These are phyloP conservation scores for Yamadazyma diospyri DNA, from an alignment of 1,139 yeast species.

Conservation along the genomic window DNA sequence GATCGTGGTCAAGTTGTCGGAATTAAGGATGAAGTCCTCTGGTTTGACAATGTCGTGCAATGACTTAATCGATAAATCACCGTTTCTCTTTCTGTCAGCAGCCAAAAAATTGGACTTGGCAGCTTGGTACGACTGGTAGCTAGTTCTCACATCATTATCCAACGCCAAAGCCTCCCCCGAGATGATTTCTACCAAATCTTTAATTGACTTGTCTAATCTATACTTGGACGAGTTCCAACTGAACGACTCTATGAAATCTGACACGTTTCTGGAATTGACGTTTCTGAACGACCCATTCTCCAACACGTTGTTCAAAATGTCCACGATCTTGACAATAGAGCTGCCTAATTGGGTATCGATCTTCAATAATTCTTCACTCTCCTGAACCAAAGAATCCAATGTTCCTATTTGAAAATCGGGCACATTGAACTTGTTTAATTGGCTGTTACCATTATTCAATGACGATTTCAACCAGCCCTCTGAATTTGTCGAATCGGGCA, in stretches of 20 bases:
- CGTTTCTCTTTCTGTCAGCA: constrained; percentile 89
- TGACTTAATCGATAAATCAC: constrained; percentile 88
- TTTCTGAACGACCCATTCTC: constrained; percentile 31
- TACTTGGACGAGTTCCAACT: constrained; percentile 87
- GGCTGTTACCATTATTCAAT: constrained; percentile 41
- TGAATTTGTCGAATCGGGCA: constrained; percentile 49
- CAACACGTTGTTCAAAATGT: constrained; percentile 54
- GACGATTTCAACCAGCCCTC: constrained; percentile 42
- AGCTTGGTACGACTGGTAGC: constrained; percentile 66
- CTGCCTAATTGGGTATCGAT: constrained; percentile 70
- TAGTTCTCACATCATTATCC: constrained; percentile 75
- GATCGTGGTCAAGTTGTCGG: constrained; percentile 82
- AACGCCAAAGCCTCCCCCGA: constrained; percentile 75
- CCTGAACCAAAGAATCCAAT: constrained; percentile 83
- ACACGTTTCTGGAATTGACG: constrained; percentile 47
- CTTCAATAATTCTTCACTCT: constrained; percentile 84
- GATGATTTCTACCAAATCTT: constrained; percentile 66
- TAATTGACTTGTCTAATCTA: constrained; percentile 78
- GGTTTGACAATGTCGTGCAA: constrained; percentile 85
- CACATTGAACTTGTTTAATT: constrained; percentile 48
- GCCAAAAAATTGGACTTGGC: constrained; percentile 84
- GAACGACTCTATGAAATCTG: constrained; percentile 67
- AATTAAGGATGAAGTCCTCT: constrained; percentile 76
- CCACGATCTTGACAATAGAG: constrained; percentile 72
- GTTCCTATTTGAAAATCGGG: constrained; percentile 97